phyloP scores from a whole-genome alignment of 257 asterid species.

The Linderniella brevidens region DNA sequence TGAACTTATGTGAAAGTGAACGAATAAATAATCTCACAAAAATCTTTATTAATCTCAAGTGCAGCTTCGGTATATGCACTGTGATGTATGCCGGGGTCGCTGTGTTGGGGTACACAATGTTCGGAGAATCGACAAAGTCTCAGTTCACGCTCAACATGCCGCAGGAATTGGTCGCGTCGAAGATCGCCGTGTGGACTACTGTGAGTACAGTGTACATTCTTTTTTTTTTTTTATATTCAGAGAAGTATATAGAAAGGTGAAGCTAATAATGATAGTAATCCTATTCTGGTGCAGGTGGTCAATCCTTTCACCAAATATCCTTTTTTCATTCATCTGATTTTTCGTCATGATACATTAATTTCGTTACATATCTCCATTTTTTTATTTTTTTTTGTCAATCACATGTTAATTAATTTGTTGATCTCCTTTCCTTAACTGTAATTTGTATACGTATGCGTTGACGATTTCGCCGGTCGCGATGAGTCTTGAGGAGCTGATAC shows the following conservation, averaged over 20 bases:
- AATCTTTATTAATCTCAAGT: neutral
- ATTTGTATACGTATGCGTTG: slow-evolving; percentile 49
- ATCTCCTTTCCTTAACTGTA: slow-evolving; percentile 23
- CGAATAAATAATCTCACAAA: no score
- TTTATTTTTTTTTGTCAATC: neutral
- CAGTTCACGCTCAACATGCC: slow-evolving; percentile 98
- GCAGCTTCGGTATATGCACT: slow-evolving; percentile 76
- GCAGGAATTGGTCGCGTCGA: slow-evolving; percentile 49
- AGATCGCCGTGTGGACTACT: slow-evolving; percentile 90
- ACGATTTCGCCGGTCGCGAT: slow-evolving; percentile 85
- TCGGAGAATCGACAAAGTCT: slow-evolving; percentile 60
- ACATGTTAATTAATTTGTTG: no score
- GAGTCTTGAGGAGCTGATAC: slow-evolving; percentile 88
- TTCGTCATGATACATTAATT: neutral
- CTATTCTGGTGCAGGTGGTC: slow-evolving; percentile 50
- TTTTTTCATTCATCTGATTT: slow-evolving; percentile 11
- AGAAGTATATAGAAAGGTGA: neutral
- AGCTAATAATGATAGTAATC: slow-evolving; percentile 10
- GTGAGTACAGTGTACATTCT: slow-evolving; percentile 18
- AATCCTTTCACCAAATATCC: slow-evolving; percentile 98
- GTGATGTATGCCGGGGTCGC: slow-evolving; percentile 64
- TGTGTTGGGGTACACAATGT: slow-evolving; percentile 70
- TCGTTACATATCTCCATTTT: neutral
- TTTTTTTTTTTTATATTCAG: neutral
- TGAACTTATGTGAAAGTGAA: no score